Base-by-base conservation (phyloP, 805 yeast species). In the Wickerhamiella occidentalis region DNA sequence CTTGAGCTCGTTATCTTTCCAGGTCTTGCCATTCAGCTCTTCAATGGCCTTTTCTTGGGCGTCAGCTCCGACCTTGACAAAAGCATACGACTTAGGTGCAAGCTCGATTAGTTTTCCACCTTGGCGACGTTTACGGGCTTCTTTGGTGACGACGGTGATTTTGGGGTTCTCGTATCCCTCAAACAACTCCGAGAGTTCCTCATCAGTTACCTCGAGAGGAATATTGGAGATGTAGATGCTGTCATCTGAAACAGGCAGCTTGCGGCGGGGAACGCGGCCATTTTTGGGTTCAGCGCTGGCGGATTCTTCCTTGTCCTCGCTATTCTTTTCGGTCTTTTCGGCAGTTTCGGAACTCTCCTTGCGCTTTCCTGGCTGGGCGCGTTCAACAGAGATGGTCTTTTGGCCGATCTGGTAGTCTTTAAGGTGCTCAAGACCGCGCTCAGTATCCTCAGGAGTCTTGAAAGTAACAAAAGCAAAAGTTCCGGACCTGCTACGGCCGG, bases 31-130 rank as follows among this genome's bases (percentile, higher is more conserved):
- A 55, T 82, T 74, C 64, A 79, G 79, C 59, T 77, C 76, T 33
- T 72, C 77, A 52, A 85, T 76, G n/a, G 94, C 95, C 61, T 71
- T 68, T 59, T 74, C 66, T 59, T 85, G 94, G 41, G 72, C 71
- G 45, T 75, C 82, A 51, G 72, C 67, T 45, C 76, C 70, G 55
- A 80, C 78, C 55, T 74, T 75, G 54, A 79, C 76, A 60, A 81
- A 77, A 1, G 73, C 78, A 54, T 76, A 77, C 40, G 59, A 48
- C 47, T 52, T 48, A 15, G 55, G 53, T 7, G 63, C 59, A 11
- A 53, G 46, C 29, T 6, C 5, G 28, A 18, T 29, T 3, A 23
- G 23, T n/a, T 13, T n/a, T 42, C 30, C 40, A 3, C 40, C 23
- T 25, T 21, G 38, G 17, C 45, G 40, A 29, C 44, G 43, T 18